A percentile compares a stretch with the other conserved stretches of the same genome.
Conservation (phyloP, 176 grass and related monocot genomes). For the Lolium rigidum region DNA sequence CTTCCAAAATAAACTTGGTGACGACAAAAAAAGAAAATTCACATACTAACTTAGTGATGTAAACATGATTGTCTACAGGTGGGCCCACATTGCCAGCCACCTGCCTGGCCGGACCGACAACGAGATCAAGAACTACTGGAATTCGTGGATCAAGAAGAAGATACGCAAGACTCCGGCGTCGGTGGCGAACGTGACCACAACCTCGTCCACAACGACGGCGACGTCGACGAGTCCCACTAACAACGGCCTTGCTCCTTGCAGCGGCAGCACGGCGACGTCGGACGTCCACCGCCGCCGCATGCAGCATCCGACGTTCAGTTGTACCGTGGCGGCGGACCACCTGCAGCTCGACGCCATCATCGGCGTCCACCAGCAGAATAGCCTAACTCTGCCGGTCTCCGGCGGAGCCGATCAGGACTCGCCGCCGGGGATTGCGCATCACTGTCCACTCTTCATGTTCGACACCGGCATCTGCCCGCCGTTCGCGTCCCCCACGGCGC, state of each 20-base stretch:
- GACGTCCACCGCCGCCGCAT: slow-evolving; percentile 39
- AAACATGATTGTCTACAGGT: slow-evolving; percentile 53
- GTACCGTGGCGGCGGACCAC: slow-evolving; percentile 34
- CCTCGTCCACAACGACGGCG: slow-evolving; percentile 37
- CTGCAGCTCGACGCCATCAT: slow-evolving; percentile 64
- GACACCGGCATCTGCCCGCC: slow-evolving; percentile 49
- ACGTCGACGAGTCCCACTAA: slow-evolving; percentile 37
- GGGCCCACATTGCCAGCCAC: slow-evolving; percentile 99
- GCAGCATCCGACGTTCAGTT: slow-evolving; percentile 43
- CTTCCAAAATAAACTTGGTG: slow-evolving; percentile 1
- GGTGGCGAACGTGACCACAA: slow-evolving; percentile 26
- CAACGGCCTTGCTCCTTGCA: slow-evolving; percentile 40
- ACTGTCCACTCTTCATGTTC: slow-evolving; percentile 87
- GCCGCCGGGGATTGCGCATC: slow-evolving; percentile 36
- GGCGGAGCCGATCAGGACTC: slow-evolving; percentile 35
- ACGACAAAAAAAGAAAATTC: slow-evolving; percentile 13
- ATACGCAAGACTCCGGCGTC: slow-evolving; percentile 56
- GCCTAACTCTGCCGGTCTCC: slow-evolving; percentile 38
- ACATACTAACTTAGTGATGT: slow-evolving; percentile 6
- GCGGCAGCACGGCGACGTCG: slow-evolving; percentile 50
- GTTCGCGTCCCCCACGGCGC: not conserved
- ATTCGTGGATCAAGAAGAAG: slow-evolving; percentile 99
- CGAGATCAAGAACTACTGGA: slow-evolving; percentile 99
- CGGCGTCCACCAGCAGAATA: slow-evolving; percentile 44
- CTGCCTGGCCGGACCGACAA: slow-evolving; percentile 94